Base-by-base conservation (phyloP, 495 filamentous ascomycete species). In the Podospora bellae-mahoneyi region DNA sequence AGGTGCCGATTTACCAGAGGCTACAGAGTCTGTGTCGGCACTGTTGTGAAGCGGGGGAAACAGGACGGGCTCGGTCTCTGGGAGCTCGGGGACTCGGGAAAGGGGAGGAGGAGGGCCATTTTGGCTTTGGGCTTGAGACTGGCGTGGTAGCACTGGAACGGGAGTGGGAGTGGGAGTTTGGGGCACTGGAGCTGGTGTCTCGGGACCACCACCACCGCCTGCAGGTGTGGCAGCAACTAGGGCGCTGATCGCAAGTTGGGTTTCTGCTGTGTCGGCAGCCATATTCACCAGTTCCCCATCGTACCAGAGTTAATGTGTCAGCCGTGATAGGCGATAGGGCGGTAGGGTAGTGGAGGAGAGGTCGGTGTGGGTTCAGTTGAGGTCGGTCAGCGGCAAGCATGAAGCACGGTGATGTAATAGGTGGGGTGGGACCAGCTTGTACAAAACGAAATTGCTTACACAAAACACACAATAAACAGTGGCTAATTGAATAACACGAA, bases 1-100 rank as follows among this genome's bases (percentile, higher is more conserved):
- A 6, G 68, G 57, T 5, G 60, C 66, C 3, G 73, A 68, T 48
- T 64, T 64, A 7, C 71, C 62, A 9, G 74, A 66, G 18, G 44
- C 27, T 4, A 70, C 58, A 56, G 74, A 64, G 59, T 80, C 68
- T 13, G 77, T 69, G 54, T 78, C 77, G 44, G 77, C 77, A 60
- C 78, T 82, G 68, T 81, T 84, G 71, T 83, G 78, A 27, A 83
- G 71, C 23, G 74, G 76, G 63, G 80, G 78, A 53, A 80, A 84
- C 13, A 78, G 73, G 57, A 28, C 62, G 9, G 19, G 66, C 55
- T 72, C 70, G 28, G 18, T 59, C 20, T 27, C 54, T 64, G 4
- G 68, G 59, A 48, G 58, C 44, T 20, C 34, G 59, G 3, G 28
- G 64, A 23, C 54, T 30, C 23, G 61, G 65, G 56, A 66, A 19